Base-by-base conservation (phyloP, 2,329 filamentous ascomycete species). In the Cryphonectria radicalis region DNA sequence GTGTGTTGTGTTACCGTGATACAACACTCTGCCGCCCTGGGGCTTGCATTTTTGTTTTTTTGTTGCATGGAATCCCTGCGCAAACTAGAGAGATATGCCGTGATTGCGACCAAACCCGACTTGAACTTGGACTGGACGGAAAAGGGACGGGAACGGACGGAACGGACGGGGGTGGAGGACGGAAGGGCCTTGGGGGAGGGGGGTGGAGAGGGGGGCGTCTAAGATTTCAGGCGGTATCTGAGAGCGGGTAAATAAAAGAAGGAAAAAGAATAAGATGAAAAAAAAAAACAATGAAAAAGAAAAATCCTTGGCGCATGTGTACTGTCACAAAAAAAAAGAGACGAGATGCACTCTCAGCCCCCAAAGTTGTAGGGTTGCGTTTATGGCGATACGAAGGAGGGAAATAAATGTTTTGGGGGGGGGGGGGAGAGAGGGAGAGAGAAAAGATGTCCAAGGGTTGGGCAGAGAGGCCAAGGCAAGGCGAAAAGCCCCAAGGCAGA, bases 161-260 rank as follows among this genome's bases (percentile, higher is more conserved):
- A 6, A 19, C 46, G 46, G 46, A 50, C 43, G 46, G 46, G 46
- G 46, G 46, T 11, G 43, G 43, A 7, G 5, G 43, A 22, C 4
- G 43, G 37, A 40, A 40, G 10, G 10, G 37, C 37, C 17, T 43
- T 4, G 42, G 1, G 42, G 1, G 43, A 19, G 46, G 19, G 8
- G 46, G 17, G 43, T 22, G 46, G 19, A 6, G 46, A 4, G 46
- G 22, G 22, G 22, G 43, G 43, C 17, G 22, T 22, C 22, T 3
- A 50, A 43, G 40, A 40, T 37, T 46, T 25, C n/a, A 46, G 62
- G 62, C 37, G 62, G 62, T 46, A 64, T 64, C 14, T 40, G 7
- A 28, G 37, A 14, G n/a, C 40, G 25, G 37, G 14, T 32, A 19
- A n/a, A 32, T 19, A 32, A 32, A 50, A 53, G 40, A 11, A n/a